phyloP scores from a whole-genome alignment of 495 filamentous ascomycete species.

The Aspergillus sclerotioniger region DNA sequence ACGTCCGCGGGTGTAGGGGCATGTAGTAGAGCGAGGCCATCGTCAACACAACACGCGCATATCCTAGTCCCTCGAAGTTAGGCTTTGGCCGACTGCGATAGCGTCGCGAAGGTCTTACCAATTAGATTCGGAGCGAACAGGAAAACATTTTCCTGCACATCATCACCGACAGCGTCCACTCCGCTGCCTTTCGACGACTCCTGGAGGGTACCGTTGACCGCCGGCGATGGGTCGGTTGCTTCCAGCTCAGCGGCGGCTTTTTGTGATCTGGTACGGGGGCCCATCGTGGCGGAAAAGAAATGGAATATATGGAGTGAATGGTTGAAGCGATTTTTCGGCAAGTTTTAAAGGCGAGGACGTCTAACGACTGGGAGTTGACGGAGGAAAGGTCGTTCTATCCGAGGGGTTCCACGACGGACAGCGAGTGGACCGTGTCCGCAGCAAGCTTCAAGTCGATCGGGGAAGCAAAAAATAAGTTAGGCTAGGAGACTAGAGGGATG shows the following conservation, averaged over 20 bases:
- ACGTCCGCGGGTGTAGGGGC: slow-evolving; percentile 94
- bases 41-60: slow-evolving; percentile 82
- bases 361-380: slow-evolving; percentile 8
- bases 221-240: slow-evolving; percentile 33
- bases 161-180: slow-evolving; percentile 24
- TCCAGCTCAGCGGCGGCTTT: slow-evolving; percentile 38
- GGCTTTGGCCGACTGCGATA: slow-evolving; percentile 1
- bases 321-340: background rate
- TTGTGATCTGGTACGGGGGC: slow-evolving; percentile 42
- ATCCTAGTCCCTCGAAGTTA: slow-evolving; percentile 54
- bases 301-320: background rate
- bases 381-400: slow-evolving; percentile 20
- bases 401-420: slow-evolving; percentile 16
- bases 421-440: background rate
- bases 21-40: slow-evolving; percentile 96
- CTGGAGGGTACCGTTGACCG: slow-evolving; percentile 30
- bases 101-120: slow-evolving; percentile 54
- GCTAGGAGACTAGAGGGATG: background rate
- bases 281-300: slow-evolving; percentile 31
- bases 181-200: slow-evolving; percentile 32
- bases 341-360: background rate
- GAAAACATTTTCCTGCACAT: slow-evolving; percentile 80
- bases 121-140: slow-evolving; percentile 95
- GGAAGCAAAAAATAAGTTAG: background rate
- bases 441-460: background rate